Evolutionary conservation across 208 protist species (phyloP), one percentile per base, ranked within the genome.

Genomic region (Acanthamoeba triangularis): DNA sequence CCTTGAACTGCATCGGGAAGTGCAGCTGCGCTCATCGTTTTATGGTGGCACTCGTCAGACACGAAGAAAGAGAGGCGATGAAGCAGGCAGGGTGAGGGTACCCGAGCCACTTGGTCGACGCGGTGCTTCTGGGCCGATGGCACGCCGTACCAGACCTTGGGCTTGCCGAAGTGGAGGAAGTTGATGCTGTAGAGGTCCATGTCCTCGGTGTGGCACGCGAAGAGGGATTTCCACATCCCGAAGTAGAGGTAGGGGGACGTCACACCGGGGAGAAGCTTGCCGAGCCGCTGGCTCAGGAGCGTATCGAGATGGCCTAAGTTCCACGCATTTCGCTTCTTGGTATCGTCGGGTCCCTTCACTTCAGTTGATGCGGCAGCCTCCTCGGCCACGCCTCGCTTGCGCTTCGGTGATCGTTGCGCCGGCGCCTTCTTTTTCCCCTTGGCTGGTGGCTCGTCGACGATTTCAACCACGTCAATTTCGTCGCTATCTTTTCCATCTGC

Each of bases 201-300:
- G 72, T 96, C 96, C 84, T 96, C 96, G 30, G 95, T 95, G 90
- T 96, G 96, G 85, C 96, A 96, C n/a, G 80, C 91, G 76, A 96
- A 96, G 44, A 95, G 76, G 23, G 96, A 52, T 49, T 96, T 96
- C 63, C 96, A 93, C 87, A 59, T 95, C 25, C 96, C 96, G 28
- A 96, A 91, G 95, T 96, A 96, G 47, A 92, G 49, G 59, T 96
- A 96, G 28, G 96, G 94, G 18, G 96, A 91, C 49, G 91, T 96
- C 52, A 96, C 91, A 30, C 96, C 96, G 5, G 96, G 94, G 52
- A 96, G 63, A 6, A 80, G 41, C 52, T 69, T 88, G 85, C 94
- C 94, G 5, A 95, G 47, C n/a, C 63, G 61, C 61, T 76, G 82
- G 30, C 44, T 61, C 3, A 94, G 69, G 23, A 95, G 52, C 49